A percentile compares a stretch with the other conserved stretches of the same genome.
Evolutionary conservation across 2,329 filamentous ascomycete genomes (phyloP).

Genomic region (Colletotrichum godetiae): DNA sequence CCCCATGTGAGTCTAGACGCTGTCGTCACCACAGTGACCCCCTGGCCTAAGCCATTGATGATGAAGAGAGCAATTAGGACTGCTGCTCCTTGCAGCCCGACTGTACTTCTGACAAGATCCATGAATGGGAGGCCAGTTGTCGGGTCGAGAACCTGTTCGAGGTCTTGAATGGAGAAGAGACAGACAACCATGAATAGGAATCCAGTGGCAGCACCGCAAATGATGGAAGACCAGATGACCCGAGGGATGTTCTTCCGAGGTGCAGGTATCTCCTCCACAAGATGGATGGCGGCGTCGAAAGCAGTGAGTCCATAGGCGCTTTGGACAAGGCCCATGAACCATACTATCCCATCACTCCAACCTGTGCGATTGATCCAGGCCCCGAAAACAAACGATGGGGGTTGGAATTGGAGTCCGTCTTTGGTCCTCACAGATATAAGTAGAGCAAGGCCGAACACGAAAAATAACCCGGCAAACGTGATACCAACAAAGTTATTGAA

Average conservation of each 20-base stretch:
- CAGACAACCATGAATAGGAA: neutral
- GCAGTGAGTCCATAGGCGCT: conserved; percentile 67
- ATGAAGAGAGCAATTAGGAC: neutral
- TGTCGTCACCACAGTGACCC: neutral
- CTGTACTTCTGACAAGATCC: neutral
- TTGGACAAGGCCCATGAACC: conserved; percentile 68
- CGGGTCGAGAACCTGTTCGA: neutral
- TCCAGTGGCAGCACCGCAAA: neutral
- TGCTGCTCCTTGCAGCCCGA: neutral
- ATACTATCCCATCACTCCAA: conserved; percentile 43
- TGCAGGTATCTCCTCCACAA: conserved; percentile 67
- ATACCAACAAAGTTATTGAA: neutral
- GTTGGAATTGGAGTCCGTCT: neutral
- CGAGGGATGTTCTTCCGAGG: conserved; percentile 56
- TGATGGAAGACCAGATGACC: neutral
- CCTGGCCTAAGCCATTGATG: neutral
- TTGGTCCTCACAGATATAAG: neutral
- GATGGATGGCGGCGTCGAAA: conserved; percentile 69
- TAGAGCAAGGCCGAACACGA: neutral
- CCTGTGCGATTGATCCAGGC: neutral
- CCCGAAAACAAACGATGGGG: neutral
- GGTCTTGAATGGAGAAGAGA: neutral
- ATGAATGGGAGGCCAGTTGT: neutral
- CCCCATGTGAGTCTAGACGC: neutral
- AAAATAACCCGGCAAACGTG: neutral